These are phyloP conservation scores for Fusarium nygamai DNA, from an alignment of 2,329 filamentous ascomycete species.

Conservation along the genomic window DNA sequence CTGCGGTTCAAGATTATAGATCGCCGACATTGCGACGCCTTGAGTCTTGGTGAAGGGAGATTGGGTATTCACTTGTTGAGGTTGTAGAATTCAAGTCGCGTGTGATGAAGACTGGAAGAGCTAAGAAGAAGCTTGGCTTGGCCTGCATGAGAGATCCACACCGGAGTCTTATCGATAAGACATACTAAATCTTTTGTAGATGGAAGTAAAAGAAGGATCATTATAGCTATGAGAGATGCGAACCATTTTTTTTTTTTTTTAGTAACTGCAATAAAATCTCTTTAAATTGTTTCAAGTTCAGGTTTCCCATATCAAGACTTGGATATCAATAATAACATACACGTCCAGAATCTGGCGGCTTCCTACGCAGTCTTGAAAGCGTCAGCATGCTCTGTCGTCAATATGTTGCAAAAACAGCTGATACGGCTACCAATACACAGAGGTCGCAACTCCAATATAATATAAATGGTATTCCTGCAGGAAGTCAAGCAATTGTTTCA, in stretches of 20 bases:
- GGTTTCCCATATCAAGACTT: too few species aligned
- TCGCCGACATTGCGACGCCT: constrained; percentile 74
- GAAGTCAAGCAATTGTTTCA: not conserved
- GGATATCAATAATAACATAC: not conserved
- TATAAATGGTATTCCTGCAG: not conserved
- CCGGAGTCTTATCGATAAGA: constrained; percentile 25
- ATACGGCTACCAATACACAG: not conserved
- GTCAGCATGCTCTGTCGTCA: not conserved
- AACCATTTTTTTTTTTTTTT: not conserved
- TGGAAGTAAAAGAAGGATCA: not conserved
- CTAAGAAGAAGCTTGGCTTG: constrained; percentile 24
- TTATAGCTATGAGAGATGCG: not conserved
- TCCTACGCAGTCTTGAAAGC: not conserved
- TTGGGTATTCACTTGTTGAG: not conserved
- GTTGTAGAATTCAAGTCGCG: constrained; percentile 11
- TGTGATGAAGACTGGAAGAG: constrained; percentile 4
- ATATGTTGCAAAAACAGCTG: not conserved
- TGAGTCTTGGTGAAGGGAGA: not conserved
- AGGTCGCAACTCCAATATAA: not conserved
- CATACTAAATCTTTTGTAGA: not conserved
- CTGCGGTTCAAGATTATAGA: constrained; percentile 95
- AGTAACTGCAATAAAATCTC: not conserved
- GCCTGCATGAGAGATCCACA: constrained; percentile 11
- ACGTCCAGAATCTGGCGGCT: not conserved
- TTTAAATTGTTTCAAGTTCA: not conserved